A percentile compares a stretch with the other conserved stretches of the same genome.
Evolutionary conservation across 2,329 filamentous ascomycete species (phyloP).

Genomic region (Cercospora janseana): DNA sequence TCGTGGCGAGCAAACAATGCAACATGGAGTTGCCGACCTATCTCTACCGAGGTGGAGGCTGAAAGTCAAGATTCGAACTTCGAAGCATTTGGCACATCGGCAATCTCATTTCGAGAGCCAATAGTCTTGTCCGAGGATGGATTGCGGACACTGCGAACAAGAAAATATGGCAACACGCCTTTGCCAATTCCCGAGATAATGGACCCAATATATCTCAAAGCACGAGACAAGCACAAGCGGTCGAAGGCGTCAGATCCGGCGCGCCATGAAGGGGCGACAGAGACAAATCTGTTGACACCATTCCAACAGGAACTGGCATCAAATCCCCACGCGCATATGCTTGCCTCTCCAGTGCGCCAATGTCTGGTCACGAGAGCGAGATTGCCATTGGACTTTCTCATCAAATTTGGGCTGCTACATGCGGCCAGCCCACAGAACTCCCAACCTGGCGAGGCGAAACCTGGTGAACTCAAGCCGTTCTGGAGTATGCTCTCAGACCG

Average conservation of each 20-base stretch:
- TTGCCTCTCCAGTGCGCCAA: constrained; percentile 59
- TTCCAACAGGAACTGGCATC: constrained; percentile 59
- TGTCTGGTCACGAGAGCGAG: constrained; percentile 52
- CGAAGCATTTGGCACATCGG: background rate
- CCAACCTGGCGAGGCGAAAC: constrained; percentile 15
- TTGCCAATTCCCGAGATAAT: constrained; percentile 52
- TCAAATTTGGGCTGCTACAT: constrained; percentile 58
- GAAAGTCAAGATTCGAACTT: background rate
- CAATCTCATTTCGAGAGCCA: background rate
- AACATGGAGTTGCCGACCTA: background rate
- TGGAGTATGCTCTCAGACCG: too few relatives aligned
- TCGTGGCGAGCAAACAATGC: background rate
- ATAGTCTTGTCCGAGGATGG: constrained; percentile 17
- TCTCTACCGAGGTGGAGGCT: background rate
- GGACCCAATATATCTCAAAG: constrained; percentile 43
- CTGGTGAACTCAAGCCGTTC: too few relatives aligned
- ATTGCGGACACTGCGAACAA: constrained; percentile 36
- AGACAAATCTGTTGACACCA: constrained; percentile 43
- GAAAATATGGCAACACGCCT: constrained; percentile 36
- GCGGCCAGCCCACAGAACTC: too few relatives aligned
- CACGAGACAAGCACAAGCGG: constrained; percentile 40
- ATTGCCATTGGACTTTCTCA: constrained; percentile 63
- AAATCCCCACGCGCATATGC: constrained; percentile 64
- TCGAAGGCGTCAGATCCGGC: constrained; percentile 37
- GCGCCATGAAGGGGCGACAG: constrained; percentile 33